Conservation (phyloP, 2,329 filamentous ascomycete species). For the Phoma sp. region DNA sequence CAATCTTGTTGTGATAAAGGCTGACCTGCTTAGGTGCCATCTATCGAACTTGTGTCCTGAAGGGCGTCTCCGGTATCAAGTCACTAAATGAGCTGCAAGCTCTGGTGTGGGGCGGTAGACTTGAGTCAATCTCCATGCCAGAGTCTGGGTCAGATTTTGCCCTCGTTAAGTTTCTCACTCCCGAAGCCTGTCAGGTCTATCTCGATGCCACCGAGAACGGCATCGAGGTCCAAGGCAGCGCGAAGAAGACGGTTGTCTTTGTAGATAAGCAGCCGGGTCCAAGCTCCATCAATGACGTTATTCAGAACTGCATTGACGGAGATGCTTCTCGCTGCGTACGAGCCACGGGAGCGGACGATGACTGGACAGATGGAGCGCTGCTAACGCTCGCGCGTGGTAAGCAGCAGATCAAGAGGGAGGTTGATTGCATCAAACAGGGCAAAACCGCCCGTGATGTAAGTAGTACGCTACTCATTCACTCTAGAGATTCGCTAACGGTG, state of each 20-base stretch:
- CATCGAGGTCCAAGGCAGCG: slow-evolving; percentile 31
- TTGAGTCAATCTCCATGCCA: slow-evolving; percentile 42
- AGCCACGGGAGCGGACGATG: slow-evolving; percentile 51
- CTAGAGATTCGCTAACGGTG: slow-evolving; percentile 11
- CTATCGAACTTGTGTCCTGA: slow-evolving; percentile 38
- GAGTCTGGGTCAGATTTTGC: slow-evolving; percentile 33
- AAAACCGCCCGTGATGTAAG: slow-evolving; percentile 53
- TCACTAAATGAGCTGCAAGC: slow-evolving; percentile 42
- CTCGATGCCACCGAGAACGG: slow-evolving; percentile 46
- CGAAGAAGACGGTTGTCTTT: slow-evolving; percentile 34
- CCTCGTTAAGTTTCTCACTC: slow-evolving; percentile 43
- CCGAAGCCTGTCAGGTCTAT: slow-evolving; percentile 44
- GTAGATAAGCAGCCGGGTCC: slow-evolving; percentile 38
- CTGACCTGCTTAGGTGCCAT: slow-evolving; percentile 29
- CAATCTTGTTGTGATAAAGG: too few relatives aligned
- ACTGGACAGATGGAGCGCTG: slow-evolving; percentile 49
- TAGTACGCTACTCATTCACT: not conserved
- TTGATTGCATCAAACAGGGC: slow-evolving; percentile 56
- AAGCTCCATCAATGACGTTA: slow-evolving; percentile 49
- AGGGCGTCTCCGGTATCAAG: slow-evolving; percentile 29
- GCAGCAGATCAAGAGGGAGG: slow-evolving; percentile 45
- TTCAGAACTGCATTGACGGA: slow-evolving; percentile 50
- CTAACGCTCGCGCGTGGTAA: slow-evolving; percentile 49
- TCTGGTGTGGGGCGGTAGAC: slow-evolving; percentile 48
- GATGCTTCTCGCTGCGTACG: slow-evolving; percentile 57